Conservation (phyloP, 1,139 yeast species). For the Saccharomycopsis phalli region DNA sequence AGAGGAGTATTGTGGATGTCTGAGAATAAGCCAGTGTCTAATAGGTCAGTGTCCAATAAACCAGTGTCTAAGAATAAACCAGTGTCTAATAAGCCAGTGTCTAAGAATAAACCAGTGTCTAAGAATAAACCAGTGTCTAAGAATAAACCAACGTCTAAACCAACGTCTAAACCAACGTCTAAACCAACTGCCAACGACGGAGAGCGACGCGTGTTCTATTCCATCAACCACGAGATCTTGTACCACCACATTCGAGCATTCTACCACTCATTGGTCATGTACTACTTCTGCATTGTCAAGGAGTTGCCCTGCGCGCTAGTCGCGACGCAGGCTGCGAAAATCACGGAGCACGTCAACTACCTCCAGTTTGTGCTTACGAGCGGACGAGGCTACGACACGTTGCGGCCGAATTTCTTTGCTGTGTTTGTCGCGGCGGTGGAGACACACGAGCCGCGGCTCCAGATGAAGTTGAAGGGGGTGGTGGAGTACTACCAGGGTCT, state of each 20-base stretch:
- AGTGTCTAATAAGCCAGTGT: no score
- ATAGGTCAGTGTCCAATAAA: no score
- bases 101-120: no score
- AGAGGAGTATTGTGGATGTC: no score
- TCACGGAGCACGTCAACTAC: slow-evolving; percentile 6
- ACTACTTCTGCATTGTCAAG: slow-evolving; percentile 41
- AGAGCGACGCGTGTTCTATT: slow-evolving; percentile 31
- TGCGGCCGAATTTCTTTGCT: slow-evolving; percentile 10
- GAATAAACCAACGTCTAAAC: no score
- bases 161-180: no score
- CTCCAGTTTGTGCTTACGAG: slow-evolving; percentile 5
- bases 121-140: no score
- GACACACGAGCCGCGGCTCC: slow-evolving; percentile 1
- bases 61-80: no score
- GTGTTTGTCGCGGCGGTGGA: slow-evolving; percentile 7
- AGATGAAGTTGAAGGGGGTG: slow-evolving; percentile 2
- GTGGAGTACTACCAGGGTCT: slow-evolving; percentile 6
- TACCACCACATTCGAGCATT: slow-evolving; percentile 55
- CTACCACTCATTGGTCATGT: slow-evolving; percentile 46
- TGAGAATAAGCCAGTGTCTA: no score
- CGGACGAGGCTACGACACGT: slow-evolving; percentile 1
- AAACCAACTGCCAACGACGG: no score
- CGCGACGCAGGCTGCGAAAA: slow-evolving; percentile 6
- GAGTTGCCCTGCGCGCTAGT: slow-evolving; percentile 22
- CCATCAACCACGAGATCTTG: slow-evolving; percentile 51